These are phyloP conservation scores for Zasmidium angulare DNA, from an alignment of 2,329 filamentous ascomycete genomes.

Conservation along the genomic window DNA sequence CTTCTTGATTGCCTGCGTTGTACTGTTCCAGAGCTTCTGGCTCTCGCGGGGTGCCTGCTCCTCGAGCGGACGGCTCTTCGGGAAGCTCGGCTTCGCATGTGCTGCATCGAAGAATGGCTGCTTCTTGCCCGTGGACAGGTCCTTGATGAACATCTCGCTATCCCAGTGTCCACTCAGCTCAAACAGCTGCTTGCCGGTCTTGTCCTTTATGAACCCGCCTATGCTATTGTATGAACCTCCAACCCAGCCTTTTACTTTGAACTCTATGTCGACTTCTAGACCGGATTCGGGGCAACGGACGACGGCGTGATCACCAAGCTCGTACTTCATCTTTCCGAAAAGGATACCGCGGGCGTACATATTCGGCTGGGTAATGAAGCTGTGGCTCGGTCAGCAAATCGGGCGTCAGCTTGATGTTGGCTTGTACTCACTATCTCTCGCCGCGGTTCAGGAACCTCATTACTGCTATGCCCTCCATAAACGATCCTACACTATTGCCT, in stretches of 20 bases:
- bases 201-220: constrained; percentile 83
- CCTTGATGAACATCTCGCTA: constrained; percentile 89
- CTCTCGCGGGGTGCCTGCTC: constrained; percentile 92
- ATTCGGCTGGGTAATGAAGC: constrained; percentile 92
- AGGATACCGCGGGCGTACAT: constrained; percentile 98
- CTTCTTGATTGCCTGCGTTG: constrained; percentile 76
- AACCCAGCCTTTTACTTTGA: constrained; percentile 98
- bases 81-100: constrained; percentile 72
- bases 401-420: neutral
- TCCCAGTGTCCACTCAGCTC: constrained; percentile 93
- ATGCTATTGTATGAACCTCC: constrained; percentile 96
- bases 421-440: constrained; percentile 76
- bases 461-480: constrained; percentile 97
- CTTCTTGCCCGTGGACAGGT: constrained; percentile 79
- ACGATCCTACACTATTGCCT: constrained; percentile 92
- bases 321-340: constrained; percentile 99
- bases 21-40: constrained; percentile 80
- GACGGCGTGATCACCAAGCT: constrained; percentile 92
- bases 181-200: constrained; percentile 81
- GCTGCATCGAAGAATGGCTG: constrained; percentile 87
- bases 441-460: constrained; percentile 79
- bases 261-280: constrained; percentile 87
- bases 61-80: constrained; percentile 70
- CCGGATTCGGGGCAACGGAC: constrained; percentile 87
- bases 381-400: constrained; percentile 38